A percentile compares a stretch with the other conserved stretches of the same genome.
Conservation (phyloP, 108 stramenopile species). For the Fragilaria crotonensis region DNA sequence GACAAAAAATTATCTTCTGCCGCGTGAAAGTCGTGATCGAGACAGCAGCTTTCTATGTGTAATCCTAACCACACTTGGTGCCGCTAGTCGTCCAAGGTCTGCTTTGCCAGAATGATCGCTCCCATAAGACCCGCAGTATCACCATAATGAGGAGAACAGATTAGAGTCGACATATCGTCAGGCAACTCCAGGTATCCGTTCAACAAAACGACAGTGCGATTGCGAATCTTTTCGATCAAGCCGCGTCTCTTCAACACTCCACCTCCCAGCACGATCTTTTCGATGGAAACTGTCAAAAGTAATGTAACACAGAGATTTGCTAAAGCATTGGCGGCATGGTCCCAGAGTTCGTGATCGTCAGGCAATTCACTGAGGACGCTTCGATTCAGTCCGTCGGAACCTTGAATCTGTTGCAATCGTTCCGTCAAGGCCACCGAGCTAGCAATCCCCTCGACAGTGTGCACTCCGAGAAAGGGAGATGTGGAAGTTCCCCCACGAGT, state of each 20-base stretch:
- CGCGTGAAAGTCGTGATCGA: too few species aligned
- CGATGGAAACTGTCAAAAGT: slow-evolving; percentile 67
- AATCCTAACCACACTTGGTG: not conserved
- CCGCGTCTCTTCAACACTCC: slow-evolving; percentile 83
- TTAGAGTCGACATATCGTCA: slow-evolving; percentile 29
- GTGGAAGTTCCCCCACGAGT: slow-evolving; percentile 70
- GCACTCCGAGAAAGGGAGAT: slow-evolving; percentile 48
- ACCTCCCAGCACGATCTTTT: slow-evolving; percentile 90
- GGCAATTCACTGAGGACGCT: slow-evolving; percentile 39
- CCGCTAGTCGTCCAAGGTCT: slow-evolving; percentile 25
- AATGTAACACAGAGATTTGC: slow-evolving; percentile 86
- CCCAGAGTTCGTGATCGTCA: slow-evolving; percentile 84
- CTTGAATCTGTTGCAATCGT: slow-evolving; percentile 25
- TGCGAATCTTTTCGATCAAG: slow-evolving; percentile 57
- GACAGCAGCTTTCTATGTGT: too few species aligned
- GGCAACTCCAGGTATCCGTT: slow-evolving; percentile 87
- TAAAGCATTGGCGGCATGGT: slow-evolving; percentile 86
- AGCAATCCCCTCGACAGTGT: slow-evolving; percentile 73
- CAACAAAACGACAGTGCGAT: slow-evolving; percentile 50
- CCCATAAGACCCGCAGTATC: slow-evolving; percentile 72
- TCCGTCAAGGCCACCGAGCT: slow-evolving; percentile 73
- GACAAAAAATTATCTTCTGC: too few species aligned
- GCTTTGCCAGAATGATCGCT: slow-evolving; percentile 61
- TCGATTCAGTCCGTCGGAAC: slow-evolving; percentile 13
- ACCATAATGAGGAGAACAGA: slow-evolving; percentile 22